These are phyloP conservation scores for Umbelopsis sp. DNA, from an alignment of 371 early-diverging fungal species.

Conservation along the genomic window DNA sequence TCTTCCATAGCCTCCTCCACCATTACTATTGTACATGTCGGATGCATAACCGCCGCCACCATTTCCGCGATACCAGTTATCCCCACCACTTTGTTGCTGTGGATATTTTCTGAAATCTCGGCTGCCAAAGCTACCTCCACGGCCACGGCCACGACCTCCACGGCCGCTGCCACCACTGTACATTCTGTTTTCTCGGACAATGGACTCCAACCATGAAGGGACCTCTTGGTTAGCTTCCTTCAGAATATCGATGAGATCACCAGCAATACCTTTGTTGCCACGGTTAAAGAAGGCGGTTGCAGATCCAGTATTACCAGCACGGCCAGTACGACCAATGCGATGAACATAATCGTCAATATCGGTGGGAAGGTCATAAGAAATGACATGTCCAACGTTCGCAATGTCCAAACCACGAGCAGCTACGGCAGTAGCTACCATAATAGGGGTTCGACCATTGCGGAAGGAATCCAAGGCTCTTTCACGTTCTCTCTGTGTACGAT, in stretches of 20 bases:
- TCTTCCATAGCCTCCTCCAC: constrained; percentile 23
- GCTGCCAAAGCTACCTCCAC: constrained; percentile 52
- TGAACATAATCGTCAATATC: constrained; percentile 97
- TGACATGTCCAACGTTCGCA: constrained; percentile 87
- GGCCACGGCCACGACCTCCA: constrained; percentile 67
- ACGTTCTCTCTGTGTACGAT: constrained; percentile 95
- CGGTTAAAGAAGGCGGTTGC: constrained; percentile 96
- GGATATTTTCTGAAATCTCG: constrained; percentile 46
- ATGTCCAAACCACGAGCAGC: constrained; percentile 98
- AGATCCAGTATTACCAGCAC: constrained; percentile 94
- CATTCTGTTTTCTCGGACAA: constrained; percentile 42
- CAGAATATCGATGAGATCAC: constrained; percentile 77
- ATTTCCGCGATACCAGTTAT: constrained; percentile 26
- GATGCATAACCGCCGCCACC: constrained; percentile 32
- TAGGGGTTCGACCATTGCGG: constrained; percentile 85
- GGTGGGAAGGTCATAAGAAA: constrained; percentile 93
- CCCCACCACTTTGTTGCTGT: constrained; percentile 19
- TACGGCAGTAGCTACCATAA: constrained; percentile 99
- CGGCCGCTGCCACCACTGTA: constrained; percentile 41
- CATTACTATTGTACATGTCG: constrained; percentile 24
- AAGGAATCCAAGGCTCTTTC: constrained; percentile 91
- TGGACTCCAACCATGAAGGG: constrained; percentile 71
- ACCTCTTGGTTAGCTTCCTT: constrained; percentile 51
- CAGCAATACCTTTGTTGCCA: constrained; percentile 83
- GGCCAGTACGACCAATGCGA: constrained; percentile 92